Conservation (phyloP, 768 basidiomycete genomes). For the Kondoa malvinella region DNA sequence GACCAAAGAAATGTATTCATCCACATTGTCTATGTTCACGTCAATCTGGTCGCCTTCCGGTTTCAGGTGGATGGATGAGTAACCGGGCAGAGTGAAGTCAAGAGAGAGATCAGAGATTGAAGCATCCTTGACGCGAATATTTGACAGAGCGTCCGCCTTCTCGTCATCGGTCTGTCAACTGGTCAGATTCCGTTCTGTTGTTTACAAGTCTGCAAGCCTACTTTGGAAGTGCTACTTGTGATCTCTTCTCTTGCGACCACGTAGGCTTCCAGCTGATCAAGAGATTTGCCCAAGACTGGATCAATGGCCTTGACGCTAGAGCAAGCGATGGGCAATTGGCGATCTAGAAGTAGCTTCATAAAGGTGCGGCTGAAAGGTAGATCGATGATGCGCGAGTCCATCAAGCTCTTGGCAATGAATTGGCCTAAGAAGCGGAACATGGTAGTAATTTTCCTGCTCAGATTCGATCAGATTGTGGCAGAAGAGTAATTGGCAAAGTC, state of each 20-base stretch:
- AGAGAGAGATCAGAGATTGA: slow-evolving; percentile 72
- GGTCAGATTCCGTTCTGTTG: background rate
- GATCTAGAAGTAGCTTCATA: slow-evolving; percentile 71
- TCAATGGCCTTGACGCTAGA: slow-evolving; percentile 78
- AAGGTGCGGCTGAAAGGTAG: slow-evolving; percentile 89
- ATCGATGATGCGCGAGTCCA: slow-evolving; percentile 95
- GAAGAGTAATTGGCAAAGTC: no score
- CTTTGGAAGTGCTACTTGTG: slow-evolving; percentile 32
- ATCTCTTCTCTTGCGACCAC: slow-evolving; percentile 36
- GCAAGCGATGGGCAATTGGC: slow-evolving; percentile 65
- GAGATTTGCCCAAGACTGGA: slow-evolving; percentile 62
- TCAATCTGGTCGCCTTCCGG: slow-evolving; percentile 58
- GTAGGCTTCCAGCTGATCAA: slow-evolving; percentile 53
- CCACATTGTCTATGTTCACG: slow-evolving; percentile 73
- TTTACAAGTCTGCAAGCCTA: slow-evolving; percentile 24
- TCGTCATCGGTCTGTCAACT: background rate
- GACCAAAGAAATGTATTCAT: slow-evolving; percentile 74
- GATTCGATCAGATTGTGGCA: no score
- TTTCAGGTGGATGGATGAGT: slow-evolving; percentile 73
- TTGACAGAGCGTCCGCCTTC: slow-evolving; percentile 29
- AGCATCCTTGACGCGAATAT: slow-evolving; percentile 45
- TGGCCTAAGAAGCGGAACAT: slow-evolving; percentile 81
- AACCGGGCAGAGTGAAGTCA: slow-evolving; percentile 93
- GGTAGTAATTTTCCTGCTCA: slow-evolving; percentile 66
- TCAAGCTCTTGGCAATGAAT: slow-evolving; percentile 89